Evolutionary conservation across 2,329 filamentous ascomycete species (phyloP), one percentile per base, ranked within the genome.

Genomic region (Pseudohalonectria lignicola): DNA sequence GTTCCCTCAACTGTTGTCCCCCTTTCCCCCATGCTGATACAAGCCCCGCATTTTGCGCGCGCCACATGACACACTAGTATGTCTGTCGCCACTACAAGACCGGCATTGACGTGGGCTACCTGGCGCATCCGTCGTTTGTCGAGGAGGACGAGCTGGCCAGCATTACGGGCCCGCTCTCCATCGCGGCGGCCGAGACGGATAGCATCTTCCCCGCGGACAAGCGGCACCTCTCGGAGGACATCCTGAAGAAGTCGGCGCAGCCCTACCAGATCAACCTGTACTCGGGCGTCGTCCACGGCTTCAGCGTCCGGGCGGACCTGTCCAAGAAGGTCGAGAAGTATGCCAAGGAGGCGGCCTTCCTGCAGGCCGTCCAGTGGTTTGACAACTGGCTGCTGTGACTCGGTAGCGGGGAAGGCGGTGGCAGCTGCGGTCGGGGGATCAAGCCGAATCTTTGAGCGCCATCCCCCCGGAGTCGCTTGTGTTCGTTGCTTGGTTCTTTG

Each of bases 291-390:
- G 59, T 61, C 39, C 86, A 93, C 56, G 86, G 86, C 0, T 94
- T 92, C 50, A 68, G 78, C 8, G 78, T 87, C 2, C 74, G 84
- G 39, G 69, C 67, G 20, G 82, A 92, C 53, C 42, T 70, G 23
- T 68, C 51, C 43, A 68, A 77, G 45, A 69, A 68, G 54, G 45
- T 63, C 33, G 57, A 73, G 51, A 76, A 71, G 55, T 90, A 72
- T 49, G 79, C 82, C 28, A 88, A 86, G 70, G 83, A 93, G 61
- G 76, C 82, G 60, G 85, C 86, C 5, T 92, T 92, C 54, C 51
- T 69, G 45, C 86, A 92, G 66, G 84, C 84, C 26, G 67, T 87
- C 37, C 56, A 66, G 37, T 93, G 86, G 86, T 87, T 93, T 48
- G 71, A 83, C 47, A 65, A 77, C 56, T 66, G 71, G 54, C 54